Evolutionary conservation across 495 filamentous ascomycete genomes (phyloP), one percentile per base, ranked within the genome.

Genomic region (Aspergillus indologenus): DNA sequence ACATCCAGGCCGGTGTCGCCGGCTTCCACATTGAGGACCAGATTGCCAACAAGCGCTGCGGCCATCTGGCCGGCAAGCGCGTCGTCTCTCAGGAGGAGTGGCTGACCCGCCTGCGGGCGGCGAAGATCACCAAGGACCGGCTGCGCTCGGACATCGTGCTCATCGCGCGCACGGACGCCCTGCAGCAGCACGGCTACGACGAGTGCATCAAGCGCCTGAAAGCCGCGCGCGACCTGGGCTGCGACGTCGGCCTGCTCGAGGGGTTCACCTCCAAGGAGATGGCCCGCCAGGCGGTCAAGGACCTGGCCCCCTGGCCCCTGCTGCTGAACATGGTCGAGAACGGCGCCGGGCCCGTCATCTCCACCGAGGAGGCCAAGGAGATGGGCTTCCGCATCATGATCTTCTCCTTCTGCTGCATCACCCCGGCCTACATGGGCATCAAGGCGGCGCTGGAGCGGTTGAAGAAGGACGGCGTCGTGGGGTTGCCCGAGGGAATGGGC

Each of bases 1-100:
- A 89, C 65, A 83, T 84, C 45, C 77, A 78, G n/a, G 79, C 83
- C 11, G 85, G 85, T n/a, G 84, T 90, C 0, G 87, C 87, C 5
- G 88, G 80, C 9, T 77, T 90, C 59, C 86, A 90, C 60, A 81
- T 90, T 56, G 87, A 91, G 72, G 87, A 90, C 71, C 86, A 90
- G 63, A 79, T 87, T 20, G 70, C 73, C 50, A 83, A 78, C 51
- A 90, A 90, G 67, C 85, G 85, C 2, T 87, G 85, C 65, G 85
- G 85, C 1, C 84, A 87, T 53, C 73, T 88, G 4, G 65, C 63
- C 0, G 82, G 84, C 42, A 91, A 91, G 65, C 76, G 81, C 46
- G 75, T 90, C 5, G 86, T 90, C 48, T 51, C 66, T 26, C 58
- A 63, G 0, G 74, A 80, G 0, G 77, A 78, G 19, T 90, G 80